Evolutionary conservation across 2,329 filamentous ascomycete species (phyloP).

Genomic region (Aspergillus sp.): DNA sequence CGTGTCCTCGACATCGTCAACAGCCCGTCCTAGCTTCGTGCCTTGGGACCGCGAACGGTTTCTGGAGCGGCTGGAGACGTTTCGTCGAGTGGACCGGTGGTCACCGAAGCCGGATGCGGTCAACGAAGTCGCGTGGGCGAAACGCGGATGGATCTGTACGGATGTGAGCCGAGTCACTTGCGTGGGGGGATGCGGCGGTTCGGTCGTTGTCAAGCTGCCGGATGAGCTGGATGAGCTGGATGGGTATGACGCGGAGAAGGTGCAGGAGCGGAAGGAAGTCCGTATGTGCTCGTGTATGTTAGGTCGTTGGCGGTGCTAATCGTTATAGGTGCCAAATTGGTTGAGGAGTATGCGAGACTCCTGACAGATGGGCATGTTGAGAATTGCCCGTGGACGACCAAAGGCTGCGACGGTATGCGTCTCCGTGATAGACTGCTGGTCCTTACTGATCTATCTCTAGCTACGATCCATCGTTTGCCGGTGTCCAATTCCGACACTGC

Average conservation of each 20-base stretch:
- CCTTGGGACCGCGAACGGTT: slow-evolving; percentile 80
- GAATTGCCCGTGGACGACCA: slow-evolving; percentile 75
- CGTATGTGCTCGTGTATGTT: slow-evolving; percentile 22
- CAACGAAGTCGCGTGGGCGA: slow-evolving; percentile 89
- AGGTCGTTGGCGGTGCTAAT: slow-evolving; percentile 1
- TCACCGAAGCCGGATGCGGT: slow-evolving; percentile 80
- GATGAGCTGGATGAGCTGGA: slow-evolving; percentile 52
- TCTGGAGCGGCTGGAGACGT: slow-evolving; percentile 70
- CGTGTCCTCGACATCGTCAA: slow-evolving; percentile 23
- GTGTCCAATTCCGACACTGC: slow-evolving; percentile 54
- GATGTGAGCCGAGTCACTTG: slow-evolving; percentile 78
- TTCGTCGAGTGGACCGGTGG: slow-evolving; percentile 86
- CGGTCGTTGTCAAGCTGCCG: slow-evolving; percentile 70
- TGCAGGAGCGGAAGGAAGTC: slow-evolving; percentile 34
- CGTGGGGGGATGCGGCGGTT: slow-evolving; percentile 67
- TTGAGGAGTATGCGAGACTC: slow-evolving; percentile 64
- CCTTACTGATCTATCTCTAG: slow-evolving; percentile 25
- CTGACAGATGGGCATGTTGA: slow-evolving; percentile 68
- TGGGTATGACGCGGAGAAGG: slow-evolving; percentile 34
- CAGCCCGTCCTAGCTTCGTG: slow-evolving; percentile 59
- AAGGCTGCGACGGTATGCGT: slow-evolving; percentile 74
- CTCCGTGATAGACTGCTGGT: no score
- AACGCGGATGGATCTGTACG: slow-evolving; percentile 80
- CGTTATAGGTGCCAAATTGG: slow-evolving; percentile 51
- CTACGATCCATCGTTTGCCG: slow-evolving; percentile 57